These are phyloP conservation scores for Aegilops tauschii DNA, from an alignment of 176 grass and related monocot genomes.

Conservation along the genomic window DNA sequence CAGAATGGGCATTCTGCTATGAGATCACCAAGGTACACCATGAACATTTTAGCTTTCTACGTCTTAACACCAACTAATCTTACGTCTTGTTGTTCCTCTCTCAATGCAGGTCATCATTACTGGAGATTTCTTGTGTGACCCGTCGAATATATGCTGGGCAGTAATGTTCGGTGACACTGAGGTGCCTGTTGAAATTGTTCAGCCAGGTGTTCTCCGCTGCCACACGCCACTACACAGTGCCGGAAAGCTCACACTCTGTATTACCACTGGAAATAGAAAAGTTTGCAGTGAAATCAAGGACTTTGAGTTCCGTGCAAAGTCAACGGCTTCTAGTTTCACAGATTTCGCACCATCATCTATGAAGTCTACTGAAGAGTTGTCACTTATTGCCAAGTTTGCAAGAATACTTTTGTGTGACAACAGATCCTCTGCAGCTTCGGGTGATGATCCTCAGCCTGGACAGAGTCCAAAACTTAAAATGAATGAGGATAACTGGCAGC, in stretches of 20 bases:
- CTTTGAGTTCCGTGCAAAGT: constrained; percentile 79
- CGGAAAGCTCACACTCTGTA: constrained; percentile 64
- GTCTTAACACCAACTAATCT: neutral
- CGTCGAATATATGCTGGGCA: constrained; percentile 47
- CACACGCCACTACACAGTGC: constrained; percentile 60
- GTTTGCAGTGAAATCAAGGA: constrained; percentile 79
- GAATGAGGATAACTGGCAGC: constrained; percentile 49
- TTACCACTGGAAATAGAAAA: constrained; percentile 81
- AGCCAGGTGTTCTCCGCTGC: constrained; percentile 86
- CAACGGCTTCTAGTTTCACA: constrained; percentile 27
- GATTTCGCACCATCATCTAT: constrained; percentile 37
- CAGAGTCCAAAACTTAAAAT: constrained; percentile 42
- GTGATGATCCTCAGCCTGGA: constrained; percentile 25
- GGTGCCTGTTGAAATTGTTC: constrained; percentile 81
- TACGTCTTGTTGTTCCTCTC: constrained; percentile 23
- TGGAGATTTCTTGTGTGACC: constrained; percentile 79
- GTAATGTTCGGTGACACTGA: constrained; percentile 82
- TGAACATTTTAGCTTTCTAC: constrained; percentile 3
- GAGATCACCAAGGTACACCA: constrained; percentile 84
- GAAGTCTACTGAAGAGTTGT: constrained; percentile 64
- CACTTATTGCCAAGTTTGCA: constrained; percentile 66
- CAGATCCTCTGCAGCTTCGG: constrained; percentile 29
- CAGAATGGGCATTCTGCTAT: constrained; percentile 90
- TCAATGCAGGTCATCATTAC: constrained; percentile 80
- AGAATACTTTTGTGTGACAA: constrained; percentile 61